Evolutionary conservation across 1,139 yeast genomes (phyloP).

Genomic region (Candida glucosophila): DNA sequence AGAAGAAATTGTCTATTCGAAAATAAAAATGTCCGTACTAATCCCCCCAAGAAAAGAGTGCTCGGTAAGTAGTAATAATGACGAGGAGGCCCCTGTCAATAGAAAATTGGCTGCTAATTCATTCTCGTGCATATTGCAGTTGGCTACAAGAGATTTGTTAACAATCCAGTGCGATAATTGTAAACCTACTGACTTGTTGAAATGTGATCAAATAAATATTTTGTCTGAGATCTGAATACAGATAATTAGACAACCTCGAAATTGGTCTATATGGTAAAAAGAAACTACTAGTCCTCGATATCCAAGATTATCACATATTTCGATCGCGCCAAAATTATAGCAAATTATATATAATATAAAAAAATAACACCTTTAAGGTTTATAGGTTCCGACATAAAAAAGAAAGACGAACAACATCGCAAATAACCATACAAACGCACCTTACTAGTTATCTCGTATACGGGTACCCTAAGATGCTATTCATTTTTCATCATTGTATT

Average conservation of each 20-base stretch:
- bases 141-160: slow-evolving; percentile 17
- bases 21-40: slow-evolving; percentile 4
- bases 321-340: not conserved
- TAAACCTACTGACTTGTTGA: too few relatives aligned
- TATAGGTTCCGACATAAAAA: too few relatives aligned
- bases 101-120: slow-evolving; percentile 28
- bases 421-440: too few relatives aligned
- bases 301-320: not conserved
- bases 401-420: too few relatives aligned
- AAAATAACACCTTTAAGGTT: too few relatives aligned
- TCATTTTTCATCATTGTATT: slow-evolving; percentile 33
- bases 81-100: slow-evolving; percentile 7
- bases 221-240: slow-evolving; percentile 3
- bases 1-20: slow-evolving; percentile 3
- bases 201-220: slow-evolving; percentile 3
- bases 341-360: too few relatives aligned
- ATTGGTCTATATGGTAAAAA: not conserved
- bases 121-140: slow-evolving; percentile 29
- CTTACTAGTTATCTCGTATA: too few relatives aligned
- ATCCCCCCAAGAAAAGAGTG: slow-evolving; percentile 8
- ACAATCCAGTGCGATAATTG: slow-evolving; percentile 3
- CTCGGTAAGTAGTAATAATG: slow-evolving; percentile 8
- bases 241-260: not conserved
- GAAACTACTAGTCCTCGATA: not conserved
- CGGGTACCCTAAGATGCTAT: too few relatives aligned